These are phyloP conservation scores for Sporopachydermia quercuum DNA, from an alignment of 805 yeast genomes.

Conservation along the genomic window DNA sequence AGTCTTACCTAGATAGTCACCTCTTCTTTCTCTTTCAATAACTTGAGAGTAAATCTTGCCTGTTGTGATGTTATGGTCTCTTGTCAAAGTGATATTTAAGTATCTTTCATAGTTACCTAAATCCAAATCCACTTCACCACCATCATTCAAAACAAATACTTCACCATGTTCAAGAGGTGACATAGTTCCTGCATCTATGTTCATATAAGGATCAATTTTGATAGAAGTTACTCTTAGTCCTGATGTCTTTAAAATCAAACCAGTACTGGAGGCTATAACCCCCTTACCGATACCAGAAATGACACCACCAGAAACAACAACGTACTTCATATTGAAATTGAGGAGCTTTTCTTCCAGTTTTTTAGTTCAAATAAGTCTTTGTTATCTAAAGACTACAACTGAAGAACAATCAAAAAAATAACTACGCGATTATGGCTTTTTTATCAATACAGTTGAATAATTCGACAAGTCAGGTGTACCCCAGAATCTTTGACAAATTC, in stretches of 20 bases:
- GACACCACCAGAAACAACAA: constrained; percentile 98
- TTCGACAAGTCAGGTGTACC: no score
- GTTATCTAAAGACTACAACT: no score
- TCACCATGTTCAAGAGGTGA: constrained; percentile 98
- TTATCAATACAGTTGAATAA: no score
- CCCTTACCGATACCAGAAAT: constrained; percentile 99
- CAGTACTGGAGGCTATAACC: constrained; percentile 94
- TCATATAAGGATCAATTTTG: constrained; percentile 98
- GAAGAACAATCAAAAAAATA: no score
- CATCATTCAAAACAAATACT: constrained; percentile 94
- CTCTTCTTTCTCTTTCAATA: constrained; percentile 87
- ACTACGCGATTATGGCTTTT: no score
- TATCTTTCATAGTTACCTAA: constrained; percentile 97
- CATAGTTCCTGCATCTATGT: constrained; percentile 99
- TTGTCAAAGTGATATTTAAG: constrained; percentile 81
- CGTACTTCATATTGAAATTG: constrained; percentile 81
- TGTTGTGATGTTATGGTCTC: constrained; percentile 93
- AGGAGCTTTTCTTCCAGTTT: not conserved
- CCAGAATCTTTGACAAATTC: no score
- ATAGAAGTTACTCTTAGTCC: constrained; percentile 94
- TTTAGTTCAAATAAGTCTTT: constrained; percentile 2
- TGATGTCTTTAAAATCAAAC: constrained; percentile 80
- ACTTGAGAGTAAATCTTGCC: constrained; percentile 94
- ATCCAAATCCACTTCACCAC: constrained; percentile 98
- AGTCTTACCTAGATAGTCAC: constrained; percentile 97